A percentile compares a stretch with the other conserved stretches of the same genome.
These are phyloP conservation scores for Pluteus cervinus DNA, from an alignment of 768 basidiomycete species.

Conservation along the genomic window DNA sequence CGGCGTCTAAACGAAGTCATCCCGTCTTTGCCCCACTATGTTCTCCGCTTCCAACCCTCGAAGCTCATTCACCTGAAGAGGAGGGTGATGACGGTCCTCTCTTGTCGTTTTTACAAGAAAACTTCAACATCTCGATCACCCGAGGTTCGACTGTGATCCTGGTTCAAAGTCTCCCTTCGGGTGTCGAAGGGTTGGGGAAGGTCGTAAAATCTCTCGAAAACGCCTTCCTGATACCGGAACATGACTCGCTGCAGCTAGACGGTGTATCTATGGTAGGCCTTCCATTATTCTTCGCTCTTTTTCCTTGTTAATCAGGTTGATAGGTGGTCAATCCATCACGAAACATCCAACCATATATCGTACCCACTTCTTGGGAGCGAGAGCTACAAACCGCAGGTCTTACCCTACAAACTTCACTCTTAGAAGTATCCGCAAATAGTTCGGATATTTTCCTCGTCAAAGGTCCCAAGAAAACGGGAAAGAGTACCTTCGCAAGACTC, in stretches of 20 bases:
- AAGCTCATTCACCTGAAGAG: slow-evolving; percentile 11
- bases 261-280: slow-evolving; percentile 43
- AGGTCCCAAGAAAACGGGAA: slow-evolving; percentile 84
- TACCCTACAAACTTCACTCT: slow-evolving; percentile 8
- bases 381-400: slow-evolving; percentile 27
- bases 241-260: slow-evolving; percentile 37
- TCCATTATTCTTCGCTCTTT: background rate
- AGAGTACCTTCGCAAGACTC: slow-evolving; percentile 81
- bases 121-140: slow-evolving; percentile 8
- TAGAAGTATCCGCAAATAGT: slow-evolving; percentile 15
- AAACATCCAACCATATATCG: slow-evolving; percentile 29
- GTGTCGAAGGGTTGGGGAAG: slow-evolving; percentile 60
- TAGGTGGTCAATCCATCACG: slow-evolving; percentile 31
- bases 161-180: slow-evolving; percentile 51
- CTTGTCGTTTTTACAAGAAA: slow-evolving; percentile 9
- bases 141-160: slow-evolving; percentile 38
- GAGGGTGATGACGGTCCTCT: slow-evolving; percentile 3
- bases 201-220: slow-evolving; percentile 59
- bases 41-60: slow-evolving; percentile 62
- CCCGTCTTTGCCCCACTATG: slow-evolving; percentile 72
- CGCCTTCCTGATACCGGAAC: slow-evolving; percentile 37
- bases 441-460: slow-evolving; percentile 60
- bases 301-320: slow-evolving; percentile 1
- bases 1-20: slow-evolving; percentile 33
- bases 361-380: slow-evolving; percentile 32